phyloP scores from a whole-genome alignment of 2,329 filamentous ascomycete species.

The Exserohilum turcica region DNA sequence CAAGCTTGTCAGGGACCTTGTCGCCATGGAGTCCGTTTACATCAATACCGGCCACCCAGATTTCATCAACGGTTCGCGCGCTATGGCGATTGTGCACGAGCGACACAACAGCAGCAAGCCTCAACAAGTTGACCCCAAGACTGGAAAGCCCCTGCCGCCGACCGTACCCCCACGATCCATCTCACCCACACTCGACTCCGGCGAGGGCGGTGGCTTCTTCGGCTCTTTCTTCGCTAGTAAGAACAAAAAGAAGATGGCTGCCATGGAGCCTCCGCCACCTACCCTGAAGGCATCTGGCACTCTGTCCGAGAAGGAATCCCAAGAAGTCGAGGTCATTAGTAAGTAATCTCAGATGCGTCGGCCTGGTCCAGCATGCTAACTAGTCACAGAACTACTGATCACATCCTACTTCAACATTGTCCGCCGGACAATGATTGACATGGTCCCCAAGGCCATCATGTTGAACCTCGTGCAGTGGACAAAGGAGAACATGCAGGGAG shows the following conservation, averaged over 20 bases:
- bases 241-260: slow-evolving; percentile 99
- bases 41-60: slow-evolving; percentile 98
- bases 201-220: slow-evolving; percentile 78
- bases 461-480: slow-evolving; percentile 93
- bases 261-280: slow-evolving; percentile 94
- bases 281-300: slow-evolving; percentile 93
- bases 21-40: slow-evolving; percentile 95
- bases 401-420: slow-evolving; percentile 98
- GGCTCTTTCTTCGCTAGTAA: slow-evolving; percentile 98
- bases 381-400: slow-evolving; percentile 78
- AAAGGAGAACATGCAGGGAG: slow-evolving; percentile 98
- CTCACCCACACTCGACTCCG: slow-evolving; percentile 74
- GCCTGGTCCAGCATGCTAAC: slow-evolving; percentile 22
- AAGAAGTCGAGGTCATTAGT: slow-evolving; percentile 99
- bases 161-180: slow-evolving; percentile 71
- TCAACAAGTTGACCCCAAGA: slow-evolving; percentile 96
- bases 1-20: slow-evolving; percentile 91
- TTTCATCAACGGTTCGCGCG: slow-evolving; percentile 93
- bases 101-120: slow-evolving; percentile 81
- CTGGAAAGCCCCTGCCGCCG: slow-evolving; percentile 84
- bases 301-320: slow-evolving; percentile 88
- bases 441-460: slow-evolving; percentile 99
- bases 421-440: slow-evolving; percentile 97
- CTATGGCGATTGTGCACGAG: slow-evolving; percentile 98
- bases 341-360: slow-evolving; percentile 50